Evolutionary conservation across 164 flowering plant species (phyloP).

Genomic region (Annona squamosa): DNA sequence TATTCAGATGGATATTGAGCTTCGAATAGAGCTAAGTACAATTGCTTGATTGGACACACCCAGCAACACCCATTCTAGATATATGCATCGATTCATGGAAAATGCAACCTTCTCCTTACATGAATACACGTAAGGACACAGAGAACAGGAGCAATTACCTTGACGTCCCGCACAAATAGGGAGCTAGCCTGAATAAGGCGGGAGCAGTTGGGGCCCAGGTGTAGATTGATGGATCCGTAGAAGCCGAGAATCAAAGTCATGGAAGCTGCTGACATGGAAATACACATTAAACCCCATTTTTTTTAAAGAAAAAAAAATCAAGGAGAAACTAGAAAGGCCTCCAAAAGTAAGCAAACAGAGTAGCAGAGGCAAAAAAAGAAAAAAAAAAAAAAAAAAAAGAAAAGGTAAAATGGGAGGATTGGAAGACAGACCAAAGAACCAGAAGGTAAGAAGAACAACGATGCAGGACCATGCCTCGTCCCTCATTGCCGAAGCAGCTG

Average conservation of each 20-base stretch:
- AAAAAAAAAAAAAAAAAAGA: neutral
- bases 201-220: conserved; percentile 50
- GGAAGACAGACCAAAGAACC: conserved; percentile 49
- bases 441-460: conserved; percentile 42
- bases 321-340: neutral
- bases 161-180: conserved; percentile 45
- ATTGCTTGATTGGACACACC: neutral
- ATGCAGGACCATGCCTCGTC: conserved; percentile 52
- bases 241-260: conserved; percentile 53
- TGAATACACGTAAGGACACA: neutral
- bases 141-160: conserved; percentile 24
- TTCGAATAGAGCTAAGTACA: neutral
- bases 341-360: neutral
- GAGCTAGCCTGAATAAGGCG: conserved; percentile 36
- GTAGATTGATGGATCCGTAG: conserved; percentile 38
- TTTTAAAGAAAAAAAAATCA: neutral
- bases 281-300: neutral
- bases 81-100: neutral
- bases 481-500: conserved; percentile 9
- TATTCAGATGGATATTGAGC: neutral
- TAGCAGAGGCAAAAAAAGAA: neutral
- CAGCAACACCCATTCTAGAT: neutral
- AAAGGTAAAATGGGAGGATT: neutral
- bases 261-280: conserved; percentile 38
- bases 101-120: neutral